Base-by-base conservation (phyloP, 2,329 filamentous ascomycete species). In the Botrytis byssoidea region DNA sequence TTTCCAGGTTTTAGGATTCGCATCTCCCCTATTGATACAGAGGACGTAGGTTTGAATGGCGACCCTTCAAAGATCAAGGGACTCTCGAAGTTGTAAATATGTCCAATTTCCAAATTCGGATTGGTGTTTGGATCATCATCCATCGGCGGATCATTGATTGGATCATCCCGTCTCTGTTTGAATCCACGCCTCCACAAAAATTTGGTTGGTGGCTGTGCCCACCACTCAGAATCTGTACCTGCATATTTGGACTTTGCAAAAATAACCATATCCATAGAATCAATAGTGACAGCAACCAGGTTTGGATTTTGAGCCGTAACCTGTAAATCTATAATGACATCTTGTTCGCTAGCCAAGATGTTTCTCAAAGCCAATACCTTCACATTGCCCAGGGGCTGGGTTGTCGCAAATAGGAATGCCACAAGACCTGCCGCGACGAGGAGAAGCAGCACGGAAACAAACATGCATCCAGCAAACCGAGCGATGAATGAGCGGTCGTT, bases 211-310 rank as follows among this genome's bases (percentile, higher is more conserved):
- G 85, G 85, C 75, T 82, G 81, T 32, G 85, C 84, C 86, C 88
- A 87, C 88, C 89, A 90, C 79, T 82, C 79, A 1, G 76, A 74
- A 78, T 90, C 88, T 12, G 86, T 87, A n/a, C 93, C 93, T 20
- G 95, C 92, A 80, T 95, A 93, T 74, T 93, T 93, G 74, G 94
- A 98, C 83, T 97, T 97, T 44, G 96, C 96, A 82, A 98, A 98
- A 46, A 99, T 88, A 79, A 97, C 94, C 73, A 98, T 87, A 81
- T 98, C 94, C 80, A 97, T 92, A 65, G 95, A 91, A 76, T 93
- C 91, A 55, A 99, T 90, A 3, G 92, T 92, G 60, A 99, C 92
- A 2, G 94, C 90, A 57, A 98, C 92, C 59, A 98, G 90, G 78
- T 98, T 99, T 1, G 95, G 95, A 81, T 99, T 99, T 78, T 95